phyloP scores from a whole-genome alignment of 148 eudicot genomes.

The Drosera capensis region DNA sequence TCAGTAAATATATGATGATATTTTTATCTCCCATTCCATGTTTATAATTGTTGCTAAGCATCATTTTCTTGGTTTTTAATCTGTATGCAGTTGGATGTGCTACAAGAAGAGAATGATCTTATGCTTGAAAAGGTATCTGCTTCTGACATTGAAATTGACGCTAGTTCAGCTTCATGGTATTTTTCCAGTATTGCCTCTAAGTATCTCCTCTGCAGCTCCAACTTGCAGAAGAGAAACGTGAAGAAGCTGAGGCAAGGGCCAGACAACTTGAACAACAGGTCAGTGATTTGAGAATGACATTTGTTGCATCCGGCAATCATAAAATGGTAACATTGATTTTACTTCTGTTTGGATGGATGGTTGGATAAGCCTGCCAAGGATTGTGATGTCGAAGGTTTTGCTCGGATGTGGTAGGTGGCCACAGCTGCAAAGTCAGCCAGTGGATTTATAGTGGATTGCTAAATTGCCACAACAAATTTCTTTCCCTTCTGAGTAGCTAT shows the following conservation, averaged over 20 bases:
- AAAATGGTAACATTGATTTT: not conserved
- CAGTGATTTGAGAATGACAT: slow-evolving; percentile 7
- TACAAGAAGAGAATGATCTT: slow-evolving; percentile 88
- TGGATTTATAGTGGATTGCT: too few relatives aligned
- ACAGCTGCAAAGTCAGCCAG: too few relatives aligned
- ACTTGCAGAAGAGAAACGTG: slow-evolving; percentile 61
- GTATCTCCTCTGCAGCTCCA: slow-evolving; percentile 55
- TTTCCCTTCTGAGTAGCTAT: too few relatives aligned
- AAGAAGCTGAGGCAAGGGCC: slow-evolving; percentile 95
- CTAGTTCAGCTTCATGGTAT: not conserved
- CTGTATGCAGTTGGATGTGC: slow-evolving; percentile 84
- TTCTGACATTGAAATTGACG: not conserved
- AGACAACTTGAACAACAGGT: slow-evolving; percentile 88
- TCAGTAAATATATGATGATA: not conserved
- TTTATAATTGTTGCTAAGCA: not conserved
- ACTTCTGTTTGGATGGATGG: too few relatives aligned
- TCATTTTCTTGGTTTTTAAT: slow-evolving; percentile 9
- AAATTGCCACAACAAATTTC: too few relatives aligned
- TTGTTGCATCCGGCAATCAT: not conserved
- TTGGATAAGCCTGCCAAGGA: too few relatives aligned
- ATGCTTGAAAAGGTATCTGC: slow-evolving; percentile 59
- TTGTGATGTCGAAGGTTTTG: too few relatives aligned
- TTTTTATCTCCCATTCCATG: slow-evolving; percentile 1
- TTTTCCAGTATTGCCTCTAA: slow-evolving; percentile 1
- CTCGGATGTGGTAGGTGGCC: too few relatives aligned